Base-by-base conservation (phyloP, 345 rosid species). In the Brassica nigra region DNA sequence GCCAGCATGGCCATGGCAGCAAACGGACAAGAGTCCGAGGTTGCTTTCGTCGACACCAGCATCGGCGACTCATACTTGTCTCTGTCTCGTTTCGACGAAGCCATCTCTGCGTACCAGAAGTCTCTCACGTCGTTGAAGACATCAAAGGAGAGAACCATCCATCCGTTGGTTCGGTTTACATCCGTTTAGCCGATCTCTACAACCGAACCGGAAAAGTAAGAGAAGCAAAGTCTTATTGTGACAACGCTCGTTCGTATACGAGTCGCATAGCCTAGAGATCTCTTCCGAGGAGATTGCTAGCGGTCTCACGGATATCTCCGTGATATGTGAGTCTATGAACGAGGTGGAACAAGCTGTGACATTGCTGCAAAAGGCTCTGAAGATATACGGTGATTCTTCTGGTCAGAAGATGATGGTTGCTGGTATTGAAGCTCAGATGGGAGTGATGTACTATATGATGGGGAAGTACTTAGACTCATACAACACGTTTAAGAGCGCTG, bases 1-100 rank as follows among this genome's bases (percentile, higher is more conserved):
- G 99, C 97, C 16, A 90, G 99, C 82, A 90, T 89, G 97, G 86
- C 99, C n/a, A 90, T 94, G 94, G 91, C 88, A 2, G 85, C 94
- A 70, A 83, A 87, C 80, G 91, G 94, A 78, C 95, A 86, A 82
- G 99, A 92, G 9, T 89, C 87, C 16, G 90, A 90, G 74, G 92
- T 90, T 80, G 94, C 97, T 78, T 84, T 92, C 4, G 88, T 91
- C 81, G 99, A 95, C 84, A 86, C 93, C 82, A 91, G 91, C 87
- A 91, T 95, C 14, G 99, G 99, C 16, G 97, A 95, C 63, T 84
- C 99, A 0, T 95, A 92, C 79, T 78, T 95, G 78, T 92, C 99
- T 39, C 75, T 95, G 85, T 85, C 90, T 71, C 83, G 94, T 7
- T 92, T 85, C 52, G 97, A 95, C 77, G 99, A 95, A 76, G 99